phyloP scores from a whole-genome alignment of 371 early-diverging fungal species.

The Rhizopus delemar region DNA sequence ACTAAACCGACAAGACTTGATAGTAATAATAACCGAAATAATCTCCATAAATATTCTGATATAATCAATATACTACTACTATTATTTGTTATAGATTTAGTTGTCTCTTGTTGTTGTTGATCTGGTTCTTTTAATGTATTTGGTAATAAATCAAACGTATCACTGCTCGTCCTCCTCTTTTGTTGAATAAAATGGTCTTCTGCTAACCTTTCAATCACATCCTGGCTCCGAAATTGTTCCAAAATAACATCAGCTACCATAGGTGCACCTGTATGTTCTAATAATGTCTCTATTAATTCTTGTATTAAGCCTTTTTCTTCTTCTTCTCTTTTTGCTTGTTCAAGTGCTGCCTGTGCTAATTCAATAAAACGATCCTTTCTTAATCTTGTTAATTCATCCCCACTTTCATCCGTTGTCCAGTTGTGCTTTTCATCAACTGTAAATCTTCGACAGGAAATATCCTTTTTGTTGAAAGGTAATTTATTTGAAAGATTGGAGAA shows the following conservation, averaged over 20 bases:
- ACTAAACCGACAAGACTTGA: constrained; percentile 35
- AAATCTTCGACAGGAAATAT: constrained; percentile 16
- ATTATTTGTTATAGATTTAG: constrained; percentile 5
- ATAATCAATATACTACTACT: constrained; percentile 18
- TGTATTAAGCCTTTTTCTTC: constrained; percentile 38
- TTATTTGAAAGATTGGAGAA: not conserved
- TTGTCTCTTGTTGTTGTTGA: constrained; percentile 6
- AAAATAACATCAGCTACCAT: constrained; percentile 31
- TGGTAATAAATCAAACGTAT: constrained; percentile 1
- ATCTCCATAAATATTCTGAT: constrained; percentile 37
- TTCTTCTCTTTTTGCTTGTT: constrained; percentile 39
- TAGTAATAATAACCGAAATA: constrained; percentile 30
- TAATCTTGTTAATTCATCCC: constrained; percentile 15
- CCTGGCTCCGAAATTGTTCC: constrained; percentile 40
- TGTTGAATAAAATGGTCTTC: constrained; percentile 28
- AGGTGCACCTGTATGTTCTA: constrained; percentile 36
- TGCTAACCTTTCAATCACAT: constrained; percentile 41
- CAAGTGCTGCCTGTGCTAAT: constrained; percentile 41
- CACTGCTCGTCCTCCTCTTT: constrained; percentile 8
- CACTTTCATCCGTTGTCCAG: constrained; percentile 28
- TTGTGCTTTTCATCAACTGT: constrained; percentile 15
- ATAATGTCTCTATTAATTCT: constrained; percentile 37
- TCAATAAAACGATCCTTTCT: constrained; percentile 37
- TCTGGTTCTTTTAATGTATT: constrained; percentile 17
- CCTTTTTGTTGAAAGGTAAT: constrained; percentile 1